Evolutionary conservation across 441 rosid genomes (phyloP), one percentile per base, ranked within the genome.

Genomic region (Pelargonium citronellum): DNA sequence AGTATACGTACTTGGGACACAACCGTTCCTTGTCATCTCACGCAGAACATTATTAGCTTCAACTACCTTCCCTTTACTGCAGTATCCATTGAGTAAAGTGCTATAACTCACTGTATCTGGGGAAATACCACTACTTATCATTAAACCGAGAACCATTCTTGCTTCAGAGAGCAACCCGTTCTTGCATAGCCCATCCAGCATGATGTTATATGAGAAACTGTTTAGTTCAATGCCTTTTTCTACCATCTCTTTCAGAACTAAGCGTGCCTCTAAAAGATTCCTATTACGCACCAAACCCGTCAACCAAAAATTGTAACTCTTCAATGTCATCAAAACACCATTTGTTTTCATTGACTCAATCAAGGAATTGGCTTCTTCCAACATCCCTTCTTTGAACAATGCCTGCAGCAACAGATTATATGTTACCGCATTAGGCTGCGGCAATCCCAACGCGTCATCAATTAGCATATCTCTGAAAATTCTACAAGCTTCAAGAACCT

Each of bases 381-480:
- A 78, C 91, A 91, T 84, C 61, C 92, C 96, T 80, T 83, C 85
- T 81, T 83, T 84, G 72, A 83, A 91, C 73, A 95, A 95, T 24
- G 97, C 99, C 70, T 83, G 77, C n/a, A 95, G 83, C 91, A 95
- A 85, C 81, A 91, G 79, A 77, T 95, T 90, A 74, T 89, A 90
- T 0, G 96, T 90, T 72, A 89, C 72, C 51, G 68, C 24, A 80
- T 87, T 89, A 15, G 97, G 99, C 71, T 73, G 86, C 71, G 99
- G 97, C 74, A 95, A 79, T 79, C 97, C 96, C 72, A 87, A 66
- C 43, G 76, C 85, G 71, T 84, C 85, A 79, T 87, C 97, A 11
- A 83, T 64, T 75, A 87, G 90, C 97, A 95, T 91, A 73, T 95
- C 99, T 53, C 96, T 86, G 75, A 91, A 95, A 75, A 95, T 91